These are phyloP conservation scores for Kernera saxatilis DNA, from an alignment of 345 rosid genomes.

Conservation along the genomic window DNA sequence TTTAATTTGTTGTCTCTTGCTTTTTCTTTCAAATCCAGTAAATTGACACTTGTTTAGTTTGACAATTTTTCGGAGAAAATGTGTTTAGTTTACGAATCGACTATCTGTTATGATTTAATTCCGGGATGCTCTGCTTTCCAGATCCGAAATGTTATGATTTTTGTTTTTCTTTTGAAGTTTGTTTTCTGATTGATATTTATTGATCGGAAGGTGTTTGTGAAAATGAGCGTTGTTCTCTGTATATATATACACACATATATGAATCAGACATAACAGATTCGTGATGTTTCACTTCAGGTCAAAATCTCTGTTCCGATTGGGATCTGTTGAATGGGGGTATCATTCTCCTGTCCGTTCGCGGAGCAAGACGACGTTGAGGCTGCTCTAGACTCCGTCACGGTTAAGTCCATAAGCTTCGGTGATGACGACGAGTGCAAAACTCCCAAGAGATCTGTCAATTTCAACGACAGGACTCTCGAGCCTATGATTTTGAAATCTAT, in stretches of 20 bases:
- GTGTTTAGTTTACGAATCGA: not conserved
- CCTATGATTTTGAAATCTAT: conserved; percentile 55
- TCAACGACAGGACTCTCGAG: conserved; percentile 45
- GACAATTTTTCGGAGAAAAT: not conserved
- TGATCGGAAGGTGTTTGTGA: conserved; percentile 4
- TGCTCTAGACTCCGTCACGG: conserved; percentile 60
- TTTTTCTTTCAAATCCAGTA: not conserved
- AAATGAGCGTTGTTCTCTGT: not conserved
- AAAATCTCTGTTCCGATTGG: conserved; percentile 10
- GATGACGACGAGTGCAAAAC: conserved; percentile 50
- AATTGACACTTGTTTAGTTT: not conserved
- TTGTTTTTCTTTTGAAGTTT: not conserved
- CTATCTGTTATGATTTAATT: not conserved
- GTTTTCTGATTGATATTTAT: not conserved
- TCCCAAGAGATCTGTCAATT: conserved; percentile 60
- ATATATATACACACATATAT: not conserved
- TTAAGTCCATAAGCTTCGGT: conserved; percentile 77
- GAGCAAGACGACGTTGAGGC: conserved; percentile 51
- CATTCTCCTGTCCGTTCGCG: conserved; percentile 56
- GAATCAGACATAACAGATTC: conserved; percentile 30
- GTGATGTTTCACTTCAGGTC: conserved; percentile 18
- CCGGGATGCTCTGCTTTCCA: conserved; percentile 19
- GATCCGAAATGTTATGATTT: conserved; percentile 29
- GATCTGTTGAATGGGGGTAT: conserved; percentile 57
- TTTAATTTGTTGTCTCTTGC: not conserved